phyloP scores from a whole-genome alignment of 177 flowering plant species.

The Tripterygium wilfordii region DNA sequence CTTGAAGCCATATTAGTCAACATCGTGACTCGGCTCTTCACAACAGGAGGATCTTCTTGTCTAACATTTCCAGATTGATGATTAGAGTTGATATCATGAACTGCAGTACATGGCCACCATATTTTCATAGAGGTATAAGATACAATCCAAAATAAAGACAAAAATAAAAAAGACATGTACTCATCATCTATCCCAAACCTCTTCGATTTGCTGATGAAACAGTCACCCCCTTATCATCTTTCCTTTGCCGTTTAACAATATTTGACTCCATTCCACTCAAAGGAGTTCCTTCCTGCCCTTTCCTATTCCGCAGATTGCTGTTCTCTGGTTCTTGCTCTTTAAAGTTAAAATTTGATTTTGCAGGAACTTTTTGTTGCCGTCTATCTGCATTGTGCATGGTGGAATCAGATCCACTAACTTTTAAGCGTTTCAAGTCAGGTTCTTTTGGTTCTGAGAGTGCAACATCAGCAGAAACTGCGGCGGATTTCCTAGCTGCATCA shows the following conservation, averaged over 20 bases:
- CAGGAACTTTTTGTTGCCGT: conserved; percentile 10
- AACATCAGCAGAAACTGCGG: conserved; percentile 17
- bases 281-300: conserved; percentile 13
- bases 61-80: conserved; percentile 18
- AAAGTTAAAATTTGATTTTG: conserved; percentile 7
- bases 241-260: conserved; percentile 12
- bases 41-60: conserved; percentile 14
- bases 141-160: too few relatives aligned
- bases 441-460: conserved; percentile 23
- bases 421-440: conserved; percentile 50
- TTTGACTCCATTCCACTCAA: conserved; percentile 8
- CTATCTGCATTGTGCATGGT: conserved; percentile 13
- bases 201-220: conserved; percentile 16
- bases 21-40: conserved; percentile 9
- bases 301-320: conserved; percentile 4
- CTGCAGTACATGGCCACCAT: conserved; percentile 18
- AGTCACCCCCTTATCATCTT: conserved; percentile 16
- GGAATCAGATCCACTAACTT: conserved; percentile 24
- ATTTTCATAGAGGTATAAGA: too few relatives aligned
- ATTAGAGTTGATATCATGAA: conserved; percentile 16
- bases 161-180: conserved; percentile 5
- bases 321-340: conserved; percentile 14
- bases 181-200: conserved; percentile 18
- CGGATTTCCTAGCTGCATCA: conserved; percentile 19
- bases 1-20: conserved; percentile 5